Evolutionary conservation across 1,139 yeast species (phyloP).

Genomic region (Yamadazyma atmosphaerica): DNA sequence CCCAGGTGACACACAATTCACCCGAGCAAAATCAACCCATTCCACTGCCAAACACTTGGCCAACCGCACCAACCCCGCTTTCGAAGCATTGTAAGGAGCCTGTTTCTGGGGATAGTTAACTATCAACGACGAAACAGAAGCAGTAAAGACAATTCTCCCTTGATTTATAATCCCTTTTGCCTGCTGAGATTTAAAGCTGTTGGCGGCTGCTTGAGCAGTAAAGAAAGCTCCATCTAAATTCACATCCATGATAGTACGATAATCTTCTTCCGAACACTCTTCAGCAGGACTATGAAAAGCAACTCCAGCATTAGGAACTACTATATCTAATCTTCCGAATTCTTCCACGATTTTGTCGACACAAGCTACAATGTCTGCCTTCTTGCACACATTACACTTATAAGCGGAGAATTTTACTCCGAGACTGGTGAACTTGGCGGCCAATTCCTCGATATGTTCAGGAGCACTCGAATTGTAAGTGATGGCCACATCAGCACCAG

Average conservation of each 20-base stretch:
- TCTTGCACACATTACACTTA: slow-evolving; percentile 20
- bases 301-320: slow-evolving; percentile 60
- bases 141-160: slow-evolving; percentile 28
- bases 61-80: slow-evolving; percentile 50
- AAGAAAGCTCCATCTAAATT: slow-evolving; percentile 48
- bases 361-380: slow-evolving; percentile 20
- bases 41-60: slow-evolving; percentile 54
- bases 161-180: slow-evolving; percentile 14
- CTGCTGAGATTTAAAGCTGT: slow-evolving; percentile 47
- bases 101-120: slow-evolving; percentile 56
- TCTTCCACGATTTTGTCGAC: slow-evolving; percentile 19
- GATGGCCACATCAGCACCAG: slow-evolving; percentile 29
- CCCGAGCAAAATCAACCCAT: slow-evolving; percentile 54
- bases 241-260: slow-evolving; percentile 42
- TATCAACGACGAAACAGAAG: slow-evolving; percentile 35
- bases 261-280: slow-evolving; percentile 18
- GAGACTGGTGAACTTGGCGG: slow-evolving; percentile 17
- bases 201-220: slow-evolving; percentile 47
- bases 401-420: slow-evolving; percentile 21
- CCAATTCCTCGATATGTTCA: slow-evolving; percentile 19
- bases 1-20: slow-evolving; percentile 59
- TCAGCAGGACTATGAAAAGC: slow-evolving; percentile 30
- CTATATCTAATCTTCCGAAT: slow-evolving; percentile 47
- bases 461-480: slow-evolving; percentile 37
- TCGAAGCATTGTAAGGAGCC: slow-evolving; percentile 54